Conservation (phyloP, 768 basidiomycete species). For the Lactifluus subvellereus region DNA sequence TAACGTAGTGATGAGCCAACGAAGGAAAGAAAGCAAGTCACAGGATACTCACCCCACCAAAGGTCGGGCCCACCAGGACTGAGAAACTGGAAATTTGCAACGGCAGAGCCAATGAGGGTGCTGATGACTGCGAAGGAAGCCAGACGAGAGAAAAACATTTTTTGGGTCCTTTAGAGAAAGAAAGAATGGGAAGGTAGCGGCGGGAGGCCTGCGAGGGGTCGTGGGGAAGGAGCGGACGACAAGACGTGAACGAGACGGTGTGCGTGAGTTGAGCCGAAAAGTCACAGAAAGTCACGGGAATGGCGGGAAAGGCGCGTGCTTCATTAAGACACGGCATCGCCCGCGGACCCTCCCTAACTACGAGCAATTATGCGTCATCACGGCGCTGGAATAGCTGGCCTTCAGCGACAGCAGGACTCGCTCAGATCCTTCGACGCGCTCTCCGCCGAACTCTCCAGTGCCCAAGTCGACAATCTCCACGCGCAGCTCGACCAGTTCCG, state of each 20-base stretch:
- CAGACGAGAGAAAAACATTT: constrained; percentile 33
- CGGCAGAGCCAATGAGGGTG: constrained; percentile 36
- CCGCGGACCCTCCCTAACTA: constrained; percentile 26
- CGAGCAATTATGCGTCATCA: constrained; percentile 46
- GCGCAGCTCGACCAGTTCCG: constrained; percentile 82
- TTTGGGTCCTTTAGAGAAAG: background rate
- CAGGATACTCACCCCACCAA: constrained; percentile 56
- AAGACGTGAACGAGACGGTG: background rate
- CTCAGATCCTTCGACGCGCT: constrained; percentile 76
- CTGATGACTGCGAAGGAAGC: constrained; percentile 34
- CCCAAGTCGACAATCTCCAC: constrained; percentile 74
- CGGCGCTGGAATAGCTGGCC: constrained; percentile 83
- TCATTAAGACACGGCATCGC: background rate
- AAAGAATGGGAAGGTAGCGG: background rate
- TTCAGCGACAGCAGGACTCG: constrained; percentile 82
- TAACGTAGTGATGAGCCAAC: background rate
- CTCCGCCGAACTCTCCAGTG: constrained; percentile 67
- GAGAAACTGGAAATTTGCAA: constrained; percentile 42
- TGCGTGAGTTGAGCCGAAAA: background rate
- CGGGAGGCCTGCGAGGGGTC: constrained; percentile 11
- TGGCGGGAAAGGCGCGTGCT: background rate
- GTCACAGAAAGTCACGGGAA: too few species aligned
- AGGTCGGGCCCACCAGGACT: constrained; percentile 37
- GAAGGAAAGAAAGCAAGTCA: background rate
- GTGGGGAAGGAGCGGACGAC: constrained; percentile 6